These are phyloP conservation scores for Alternaria consortialis DNA, from an alignment of 2,329 filamentous ascomycete genomes.

Conservation along the genomic window DNA sequence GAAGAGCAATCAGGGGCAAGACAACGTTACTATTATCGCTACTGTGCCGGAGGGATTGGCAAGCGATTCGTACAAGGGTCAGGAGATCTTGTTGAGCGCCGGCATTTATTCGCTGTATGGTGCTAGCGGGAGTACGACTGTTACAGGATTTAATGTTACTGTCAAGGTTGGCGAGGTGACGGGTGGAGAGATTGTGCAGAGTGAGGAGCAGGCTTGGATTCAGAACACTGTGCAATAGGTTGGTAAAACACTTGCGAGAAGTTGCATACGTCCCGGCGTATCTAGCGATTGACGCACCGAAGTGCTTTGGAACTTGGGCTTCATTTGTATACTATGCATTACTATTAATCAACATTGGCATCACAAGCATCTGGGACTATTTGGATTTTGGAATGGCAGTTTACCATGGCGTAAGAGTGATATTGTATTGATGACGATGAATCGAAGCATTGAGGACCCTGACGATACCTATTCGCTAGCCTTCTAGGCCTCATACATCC, in stretches of 20 bases:
- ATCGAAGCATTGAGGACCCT: background rate
- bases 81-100: slow-evolving; percentile 30
- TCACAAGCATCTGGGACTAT: background rate
- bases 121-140: slow-evolving; percentile 13
- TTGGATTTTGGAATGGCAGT: background rate
- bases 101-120: slow-evolving; percentile 43
- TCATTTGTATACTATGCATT: no score
- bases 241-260: background rate
- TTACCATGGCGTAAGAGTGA: background rate
- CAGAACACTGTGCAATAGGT: slow-evolving; percentile 9
- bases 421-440: background rate
- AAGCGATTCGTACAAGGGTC: slow-evolving; percentile 13
- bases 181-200: slow-evolving; percentile 22
- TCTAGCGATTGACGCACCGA: background rate
- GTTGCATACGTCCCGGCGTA: background rate
- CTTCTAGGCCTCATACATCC: background rate
- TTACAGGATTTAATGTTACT: slow-evolving; percentile 34
- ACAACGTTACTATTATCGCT: slow-evolving; percentile 36
- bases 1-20: slow-evolving; percentile 30
- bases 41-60: slow-evolving; percentile 21
- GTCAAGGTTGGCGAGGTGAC: slow-evolving; percentile 27
- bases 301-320: no score
- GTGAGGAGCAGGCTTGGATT: slow-evolving; percentile 16
- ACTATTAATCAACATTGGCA: background rate
- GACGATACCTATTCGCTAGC: background rate